phyloP scores from a whole-genome alignment of 148 eudicot genomes.

The Amaranthus cruentus region DNA sequence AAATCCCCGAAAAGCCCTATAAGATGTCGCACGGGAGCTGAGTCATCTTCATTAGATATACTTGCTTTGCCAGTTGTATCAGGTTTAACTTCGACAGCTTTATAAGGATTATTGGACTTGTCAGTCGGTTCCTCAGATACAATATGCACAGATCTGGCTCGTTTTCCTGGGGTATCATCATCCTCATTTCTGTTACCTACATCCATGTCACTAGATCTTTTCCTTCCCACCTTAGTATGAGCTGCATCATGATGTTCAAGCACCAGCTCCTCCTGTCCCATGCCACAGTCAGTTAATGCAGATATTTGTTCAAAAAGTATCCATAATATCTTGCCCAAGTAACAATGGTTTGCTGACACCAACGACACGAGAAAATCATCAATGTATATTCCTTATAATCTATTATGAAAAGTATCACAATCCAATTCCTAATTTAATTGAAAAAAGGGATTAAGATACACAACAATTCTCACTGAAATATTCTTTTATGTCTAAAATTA shows the following conservation, averaged over 20 bases:
- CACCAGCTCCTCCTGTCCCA: slow-evolving; percentile 57
- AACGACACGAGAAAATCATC: background rate
- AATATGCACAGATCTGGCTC: slow-evolving; percentile 45
- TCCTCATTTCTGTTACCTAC: slow-evolving; percentile 42
- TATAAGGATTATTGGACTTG: slow-evolving; percentile 28
- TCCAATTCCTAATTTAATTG: background rate
- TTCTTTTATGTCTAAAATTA: too few relatives aligned
- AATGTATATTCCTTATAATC: background rate
- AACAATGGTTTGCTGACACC: background rate
- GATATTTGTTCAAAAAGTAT: slow-evolving; percentile 4
- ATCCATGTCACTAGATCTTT: slow-evolving; percentile 55
- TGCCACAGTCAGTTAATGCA: slow-evolving; percentile 18
- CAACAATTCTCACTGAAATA: too few relatives aligned
- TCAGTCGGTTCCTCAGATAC: slow-evolving; percentile 35
- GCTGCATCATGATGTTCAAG: slow-evolving; percentile 28
- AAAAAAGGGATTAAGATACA: background rate
- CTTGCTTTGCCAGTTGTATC: slow-evolving; percentile 34
- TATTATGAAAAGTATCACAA: background rate
- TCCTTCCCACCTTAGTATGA: slow-evolving; percentile 41
- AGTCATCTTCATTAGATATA: slow-evolving; percentile 40
- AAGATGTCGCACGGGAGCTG: slow-evolving; percentile 84
- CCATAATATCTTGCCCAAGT: background rate
- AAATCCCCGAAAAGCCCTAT: slow-evolving; percentile 74
- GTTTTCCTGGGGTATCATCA: slow-evolving; percentile 64
- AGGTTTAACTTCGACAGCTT: slow-evolving; percentile 24